These are phyloP conservation scores for Saccharomyces hybrid DNA, from an alignment of 1,139 yeast genomes.

Conservation along the genomic window DNA sequence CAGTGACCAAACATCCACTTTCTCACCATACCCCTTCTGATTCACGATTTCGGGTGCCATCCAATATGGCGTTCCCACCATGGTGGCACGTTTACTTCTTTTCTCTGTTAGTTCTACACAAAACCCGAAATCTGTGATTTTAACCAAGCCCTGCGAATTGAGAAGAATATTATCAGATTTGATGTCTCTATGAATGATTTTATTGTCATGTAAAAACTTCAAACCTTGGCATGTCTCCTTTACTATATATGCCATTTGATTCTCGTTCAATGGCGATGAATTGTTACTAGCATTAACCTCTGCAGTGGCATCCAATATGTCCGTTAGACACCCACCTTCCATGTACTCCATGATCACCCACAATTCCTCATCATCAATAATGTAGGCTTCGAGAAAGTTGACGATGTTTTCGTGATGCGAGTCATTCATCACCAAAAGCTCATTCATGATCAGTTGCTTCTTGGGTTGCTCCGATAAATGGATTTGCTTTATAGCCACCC, in stretches of 20 bases:
- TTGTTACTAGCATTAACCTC: slow-evolving; percentile 31
- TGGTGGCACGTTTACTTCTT: slow-evolving; percentile 85
- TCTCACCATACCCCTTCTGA: slow-evolving; percentile 89
- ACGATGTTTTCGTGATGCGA: slow-evolving; percentile 85
- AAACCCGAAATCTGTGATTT: slow-evolving; percentile 93
- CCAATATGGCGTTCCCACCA: slow-evolving; percentile 99
- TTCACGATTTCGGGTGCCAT: slow-evolving; percentile 98
- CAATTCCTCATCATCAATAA: slow-evolving; percentile 45
- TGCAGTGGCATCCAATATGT: slow-evolving; percentile 63
- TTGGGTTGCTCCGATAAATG: slow-evolving; percentile 84
- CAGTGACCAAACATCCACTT: slow-evolving; percentile 93
- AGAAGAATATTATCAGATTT: slow-evolving; percentile 86
- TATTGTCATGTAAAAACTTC: slow-evolving; percentile 79
- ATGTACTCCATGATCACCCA: slow-evolving; percentile 94
- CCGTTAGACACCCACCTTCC: slow-evolving; percentile 84
- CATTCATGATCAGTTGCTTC: slow-evolving; percentile 86
- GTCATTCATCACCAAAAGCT: slow-evolving; percentile 88
- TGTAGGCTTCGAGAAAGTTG: slow-evolving; percentile 77
- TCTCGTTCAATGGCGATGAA: slow-evolving; percentile 41
- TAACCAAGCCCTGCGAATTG: slow-evolving; percentile 78
- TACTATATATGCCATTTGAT: slow-evolving; percentile 82
- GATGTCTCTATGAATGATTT: slow-evolving; percentile 89
- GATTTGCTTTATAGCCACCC: slow-evolving; percentile 89
- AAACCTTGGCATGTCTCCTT: slow-evolving; percentile 83
- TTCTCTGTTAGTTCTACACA: slow-evolving; percentile 92